Base-by-base conservation (phyloP, 2,329 filamentous ascomycete genomes). In the Phyllosticta citrichinensis region DNA sequence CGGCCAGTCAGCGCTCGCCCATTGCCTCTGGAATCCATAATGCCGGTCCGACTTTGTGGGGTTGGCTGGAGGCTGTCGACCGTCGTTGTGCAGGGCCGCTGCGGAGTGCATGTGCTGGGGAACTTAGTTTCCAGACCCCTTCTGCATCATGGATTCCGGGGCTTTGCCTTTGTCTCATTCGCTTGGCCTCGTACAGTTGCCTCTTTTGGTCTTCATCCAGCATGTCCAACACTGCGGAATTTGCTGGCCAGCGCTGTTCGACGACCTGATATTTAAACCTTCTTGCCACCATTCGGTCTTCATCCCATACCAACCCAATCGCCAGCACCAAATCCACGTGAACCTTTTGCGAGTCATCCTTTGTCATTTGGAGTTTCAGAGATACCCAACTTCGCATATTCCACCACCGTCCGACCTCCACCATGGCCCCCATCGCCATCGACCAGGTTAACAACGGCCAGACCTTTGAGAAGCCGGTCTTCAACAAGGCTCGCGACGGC, bases 401-500 rank as follows among this genome's bases (percentile, higher is more conserved):
- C 22, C 51, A n/a, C 22, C 55, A 57, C 55, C 24, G 22, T 22
- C n/a, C 11, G 9, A 35, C 52, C 10, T 52, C 22, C n/a, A 55
- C 22, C 25, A 62, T 58, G 60, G 55, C 56, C 55, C 56, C 22
- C 66, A 75, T 58, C 60, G 77, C 76, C 76, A 69, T 77, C 76
- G 68, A 74, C 73, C 65, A 58, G 30, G 20, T 74, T 56, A 70
- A 76, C 62, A 67, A 73, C 63, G 76, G 78, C 66, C 69, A 69
- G 56, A 75, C 77, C 58, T 75, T 61, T 17, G 75, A 66, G 66
- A 69, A 71, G 24, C 73, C 77, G 65, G 68, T 72, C 68, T 76
- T 78, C 70, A 73, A 76, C 69, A 74, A 78, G 70, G 75, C 79
- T 67, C 78, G 77, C 60, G 80, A 84, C 69, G 82, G 82, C 53